Conservation (phyloP, 371 early-diverging fungal genomes). For the Circinella umbellata region DNA sequence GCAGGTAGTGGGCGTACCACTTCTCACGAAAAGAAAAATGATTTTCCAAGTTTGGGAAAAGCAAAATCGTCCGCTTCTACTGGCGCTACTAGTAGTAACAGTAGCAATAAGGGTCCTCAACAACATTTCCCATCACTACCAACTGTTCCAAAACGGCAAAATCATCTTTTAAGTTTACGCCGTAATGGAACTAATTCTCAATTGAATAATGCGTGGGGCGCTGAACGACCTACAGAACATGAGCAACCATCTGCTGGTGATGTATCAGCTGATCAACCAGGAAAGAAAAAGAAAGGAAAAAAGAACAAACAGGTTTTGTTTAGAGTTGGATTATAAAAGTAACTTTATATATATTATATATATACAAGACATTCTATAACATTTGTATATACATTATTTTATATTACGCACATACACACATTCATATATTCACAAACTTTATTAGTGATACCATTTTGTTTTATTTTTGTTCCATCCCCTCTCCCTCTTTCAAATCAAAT, state of each 20-base stretch:
- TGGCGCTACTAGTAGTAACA: background rate
- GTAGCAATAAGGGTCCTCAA: conserved; percentile 15
- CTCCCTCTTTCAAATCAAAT: too few species aligned
- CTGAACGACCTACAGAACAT: conserved; percentile 13
- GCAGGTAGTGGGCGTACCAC: conserved; percentile 14
- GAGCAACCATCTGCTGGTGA: background rate
- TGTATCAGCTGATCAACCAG: conserved; percentile 8
- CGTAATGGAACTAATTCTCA: conserved; percentile 26
- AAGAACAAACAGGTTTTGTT: conserved; percentile 64
- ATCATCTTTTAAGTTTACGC: conserved; percentile 35
- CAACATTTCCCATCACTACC: conserved; percentile 52
- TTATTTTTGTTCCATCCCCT: too few species aligned
- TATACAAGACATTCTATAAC: background rate
- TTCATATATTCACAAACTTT: too few species aligned
- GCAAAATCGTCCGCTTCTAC: background rate
- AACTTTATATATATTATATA: conserved; percentile 11
- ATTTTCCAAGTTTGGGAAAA: conserved; percentile 27
- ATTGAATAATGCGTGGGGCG: conserved; percentile 26
- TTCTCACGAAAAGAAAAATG: background rate
- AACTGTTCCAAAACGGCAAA: conserved; percentile 34
- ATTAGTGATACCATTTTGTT: too few species aligned
- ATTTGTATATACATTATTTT: too few species aligned
- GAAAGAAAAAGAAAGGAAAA: conserved; percentile 57
- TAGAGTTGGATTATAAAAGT: conserved; percentile 56
- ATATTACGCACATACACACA: too few species aligned